These are phyloP conservation scores for Salvia sclarea DNA, from an alignment of 305 asterid species.

Conservation along the genomic window DNA sequence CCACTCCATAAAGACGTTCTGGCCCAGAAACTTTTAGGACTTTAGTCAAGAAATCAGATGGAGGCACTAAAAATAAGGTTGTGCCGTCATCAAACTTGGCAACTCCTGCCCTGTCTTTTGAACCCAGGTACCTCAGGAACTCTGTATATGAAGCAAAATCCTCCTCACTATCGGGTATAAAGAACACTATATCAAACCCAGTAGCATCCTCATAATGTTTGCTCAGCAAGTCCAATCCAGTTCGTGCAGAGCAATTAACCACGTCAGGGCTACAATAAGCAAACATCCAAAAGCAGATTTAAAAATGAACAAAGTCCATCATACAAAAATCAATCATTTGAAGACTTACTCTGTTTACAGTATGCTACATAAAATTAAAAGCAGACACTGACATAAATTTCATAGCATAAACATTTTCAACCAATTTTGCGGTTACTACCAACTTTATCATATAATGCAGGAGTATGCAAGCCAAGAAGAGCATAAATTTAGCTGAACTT, in stretches of 20 bases:
- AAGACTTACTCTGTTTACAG: neutral
- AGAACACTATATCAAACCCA: conserved; percentile 80
- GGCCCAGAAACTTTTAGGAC: conserved; percentile 87
- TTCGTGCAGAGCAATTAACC: conserved; percentile 87
- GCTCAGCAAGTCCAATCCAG: conserved; percentile 84
- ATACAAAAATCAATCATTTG: neutral
- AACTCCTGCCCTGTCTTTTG: conserved; percentile 91
- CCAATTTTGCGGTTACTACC: neutral
- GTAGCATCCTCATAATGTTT: conserved; percentile 87
- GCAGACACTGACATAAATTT: neutral
- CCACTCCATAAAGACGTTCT: conserved; percentile 90
- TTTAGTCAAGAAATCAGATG: conserved; percentile 72
- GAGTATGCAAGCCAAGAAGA: conserved; percentile 4
- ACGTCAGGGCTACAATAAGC: conserved; percentile 70
- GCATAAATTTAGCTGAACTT: neutral
- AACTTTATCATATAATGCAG: conserved; percentile 2
- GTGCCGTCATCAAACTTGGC: conserved; percentile 92
- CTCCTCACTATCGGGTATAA: conserved; percentile 88
- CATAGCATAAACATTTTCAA: neutral
- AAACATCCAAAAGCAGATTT: conserved; percentile 9
- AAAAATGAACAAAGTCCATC: conserved; percentile 7
- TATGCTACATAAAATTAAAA: neutral
- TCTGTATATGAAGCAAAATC: conserved; percentile 95
- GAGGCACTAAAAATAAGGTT: conserved; percentile 94
- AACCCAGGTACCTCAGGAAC: conserved; percentile 79